Percentiles rank a stretch among this genome's conserved stretches.
Evolutionary conservation across 345 rosid genomes (phyloP).

Genomic region (Microthlaspi erraticum): DNA sequence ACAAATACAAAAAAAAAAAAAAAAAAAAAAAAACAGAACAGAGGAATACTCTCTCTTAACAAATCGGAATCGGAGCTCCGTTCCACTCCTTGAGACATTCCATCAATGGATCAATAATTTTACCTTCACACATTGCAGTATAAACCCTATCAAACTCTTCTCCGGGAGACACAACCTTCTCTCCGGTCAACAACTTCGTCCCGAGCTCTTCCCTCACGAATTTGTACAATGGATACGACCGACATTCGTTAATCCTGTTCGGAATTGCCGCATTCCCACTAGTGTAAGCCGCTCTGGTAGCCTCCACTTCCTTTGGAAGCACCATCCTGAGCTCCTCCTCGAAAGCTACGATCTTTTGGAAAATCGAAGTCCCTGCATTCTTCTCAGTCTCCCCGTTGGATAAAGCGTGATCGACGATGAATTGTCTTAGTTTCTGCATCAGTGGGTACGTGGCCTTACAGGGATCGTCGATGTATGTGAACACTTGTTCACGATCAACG

Average conservation of each 20-base stretch:
- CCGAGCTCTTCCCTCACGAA: constrained; percentile 68
- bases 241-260: constrained; percentile 66
- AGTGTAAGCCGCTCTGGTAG: constrained; percentile 51
- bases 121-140: constrained; percentile 68
- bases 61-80: constrained; percentile 75
- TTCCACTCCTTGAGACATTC: constrained; percentile 79
- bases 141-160: constrained; percentile 77
- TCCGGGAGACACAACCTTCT: constrained; percentile 64
- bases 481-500: constrained; percentile 59
- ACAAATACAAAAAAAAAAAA: too few species aligned
- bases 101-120: constrained; percentile 66
- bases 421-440: constrained; percentile 67
- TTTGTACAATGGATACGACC: constrained; percentile 74
- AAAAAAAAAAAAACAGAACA: neutral
- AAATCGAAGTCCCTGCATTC: constrained; percentile 55
- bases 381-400: constrained; percentile 59
- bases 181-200: constrained; percentile 62
- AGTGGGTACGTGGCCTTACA: constrained; percentile 63
- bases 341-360: constrained; percentile 64
- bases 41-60: constrained; percentile 36
- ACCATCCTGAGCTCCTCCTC: constrained; percentile 60
- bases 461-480: constrained; percentile 67
- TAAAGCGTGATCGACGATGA: constrained; percentile 66
- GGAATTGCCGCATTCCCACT: constrained; percentile 53
- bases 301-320: constrained; percentile 68